A percentile compares a stretch with the other conserved stretches of the same genome.
Evolutionary conservation across 1,284 basidiomycete species (phyloP).

Genomic region (Leccinum glutinopallens): DNA sequence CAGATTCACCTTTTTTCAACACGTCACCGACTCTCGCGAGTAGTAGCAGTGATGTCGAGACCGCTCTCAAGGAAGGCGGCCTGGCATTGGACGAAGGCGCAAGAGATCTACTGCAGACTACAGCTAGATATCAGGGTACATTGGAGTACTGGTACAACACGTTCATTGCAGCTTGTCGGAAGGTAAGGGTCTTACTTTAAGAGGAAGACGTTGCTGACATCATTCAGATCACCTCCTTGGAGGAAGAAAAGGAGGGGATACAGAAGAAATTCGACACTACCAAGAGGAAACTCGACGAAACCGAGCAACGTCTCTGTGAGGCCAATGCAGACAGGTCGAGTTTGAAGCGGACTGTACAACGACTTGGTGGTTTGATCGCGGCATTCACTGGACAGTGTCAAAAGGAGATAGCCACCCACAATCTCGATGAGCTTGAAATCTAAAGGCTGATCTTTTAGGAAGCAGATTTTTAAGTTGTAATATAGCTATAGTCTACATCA

Average conservation of each 20-base stretch:
- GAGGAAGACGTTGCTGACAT: conserved; percentile 8
- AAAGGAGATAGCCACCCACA: not conserved
- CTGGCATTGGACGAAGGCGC: conserved; percentile 1
- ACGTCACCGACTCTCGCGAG: conserved; percentile 17
- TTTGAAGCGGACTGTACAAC: conserved; percentile 19
- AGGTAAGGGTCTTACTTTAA: conserved; percentile 12
- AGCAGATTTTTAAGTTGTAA: not conserved
- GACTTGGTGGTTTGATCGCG: conserved; percentile 10
- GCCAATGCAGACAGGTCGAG: conserved; percentile 22
- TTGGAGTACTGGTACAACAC: conserved; percentile 16
- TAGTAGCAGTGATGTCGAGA: not conserved
- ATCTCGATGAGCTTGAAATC: not conserved
- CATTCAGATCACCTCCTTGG: conserved; percentile 20
- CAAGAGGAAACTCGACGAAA: conserved; percentile 26
- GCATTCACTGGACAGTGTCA: conserved; percentile 14
- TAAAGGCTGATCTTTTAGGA: not conserved
- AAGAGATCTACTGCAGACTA: conserved; percentile 22
- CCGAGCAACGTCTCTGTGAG: conserved; percentile 24
- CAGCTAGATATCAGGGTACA: conserved; percentile 24
- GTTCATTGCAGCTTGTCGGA: conserved; percentile 19
- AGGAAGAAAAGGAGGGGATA: conserved; percentile 22
- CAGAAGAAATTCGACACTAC: conserved; percentile 25
- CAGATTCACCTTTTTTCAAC: not conserved
- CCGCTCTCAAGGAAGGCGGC: not conserved
- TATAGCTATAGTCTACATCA: not conserved